Percentiles rank a stretch among this genome's conserved stretches.
phyloP scores from a whole-genome alignment of 106 monocot genomes.

The Dendrobium huoshanense region DNA sequence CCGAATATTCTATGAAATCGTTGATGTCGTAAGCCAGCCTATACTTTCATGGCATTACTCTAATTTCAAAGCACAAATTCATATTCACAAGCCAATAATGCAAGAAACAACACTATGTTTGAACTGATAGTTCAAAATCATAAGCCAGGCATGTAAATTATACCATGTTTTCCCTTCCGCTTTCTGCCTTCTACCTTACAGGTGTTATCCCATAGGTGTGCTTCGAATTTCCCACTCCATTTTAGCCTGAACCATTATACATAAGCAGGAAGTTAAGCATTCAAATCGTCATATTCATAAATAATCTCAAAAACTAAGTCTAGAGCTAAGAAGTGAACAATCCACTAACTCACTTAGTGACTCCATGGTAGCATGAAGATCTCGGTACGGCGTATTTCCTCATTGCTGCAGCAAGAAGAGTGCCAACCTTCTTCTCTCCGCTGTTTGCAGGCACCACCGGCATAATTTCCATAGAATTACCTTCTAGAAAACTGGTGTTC shows the following conservation, averaged over 20 bases:
- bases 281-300: background rate
- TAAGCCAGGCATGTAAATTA: background rate
- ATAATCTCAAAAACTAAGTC: background rate
- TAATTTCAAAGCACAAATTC: too few species aligned
- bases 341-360: conserved; percentile 33
- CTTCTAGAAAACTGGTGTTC: background rate
- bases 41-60: too few species aligned
- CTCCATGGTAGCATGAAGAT: conserved; percentile 51
- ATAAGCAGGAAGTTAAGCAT: background rate
- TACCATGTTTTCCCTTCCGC: conserved; percentile 59
- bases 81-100: too few species aligned
- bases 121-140: too few species aligned
- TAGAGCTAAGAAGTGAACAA: background rate
- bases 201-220: conserved; percentile 59
- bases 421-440: conserved; percentile 26
- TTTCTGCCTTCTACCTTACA: conserved; percentile 49
- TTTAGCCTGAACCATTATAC: conserved; percentile 29
- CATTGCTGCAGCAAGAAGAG: conserved; percentile 44
- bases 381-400: conserved; percentile 46
- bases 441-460: conserved; percentile 5
- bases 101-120: background rate
- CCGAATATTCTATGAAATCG: too few species aligned
- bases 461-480: background rate
- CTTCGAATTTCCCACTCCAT: conserved; percentile 72
- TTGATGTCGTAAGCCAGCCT: too few species aligned